These are phyloP conservation scores for Gossypioides kirkii DNA, from an alignment of 345 rosid species.

Conservation along the genomic window DNA sequence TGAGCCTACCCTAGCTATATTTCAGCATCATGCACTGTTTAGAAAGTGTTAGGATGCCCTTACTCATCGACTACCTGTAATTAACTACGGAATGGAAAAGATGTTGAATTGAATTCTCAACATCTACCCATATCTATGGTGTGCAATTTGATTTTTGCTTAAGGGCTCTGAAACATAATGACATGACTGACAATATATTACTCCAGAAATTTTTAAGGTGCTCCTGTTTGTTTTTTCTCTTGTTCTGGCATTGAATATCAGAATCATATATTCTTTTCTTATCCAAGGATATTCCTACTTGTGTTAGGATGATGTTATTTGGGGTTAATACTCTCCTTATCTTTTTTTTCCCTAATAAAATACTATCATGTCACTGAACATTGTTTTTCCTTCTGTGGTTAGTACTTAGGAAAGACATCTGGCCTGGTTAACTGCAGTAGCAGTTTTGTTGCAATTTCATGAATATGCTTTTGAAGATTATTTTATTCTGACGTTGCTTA, in stretches of 20 bases:
- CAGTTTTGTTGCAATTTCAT: neutral
- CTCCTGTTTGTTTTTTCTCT: neutral
- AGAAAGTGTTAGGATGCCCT: neutral
- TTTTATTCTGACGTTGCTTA: neutral
- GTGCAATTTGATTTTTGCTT: neutral
- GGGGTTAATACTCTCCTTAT: neutral
- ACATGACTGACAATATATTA: neutral
- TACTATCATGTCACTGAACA: neutral
- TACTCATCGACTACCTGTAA: neutral
- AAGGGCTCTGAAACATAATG: neutral
- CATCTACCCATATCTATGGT: neutral
- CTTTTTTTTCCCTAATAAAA: neutral
- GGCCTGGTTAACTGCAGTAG: neutral
- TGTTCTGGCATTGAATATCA: neutral
- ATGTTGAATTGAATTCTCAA: conserved; percentile 4
- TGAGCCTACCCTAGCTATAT: neutral
- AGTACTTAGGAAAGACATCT: neutral
- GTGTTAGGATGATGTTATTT: neutral
- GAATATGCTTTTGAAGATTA: neutral
- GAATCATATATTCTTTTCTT: neutral
- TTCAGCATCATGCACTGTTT: neutral
- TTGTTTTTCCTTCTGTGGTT: too few species aligned
- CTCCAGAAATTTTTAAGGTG: neutral
- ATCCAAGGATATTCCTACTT: neutral
- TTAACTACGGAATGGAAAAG: neutral